Evolutionary conservation across 2,329 filamentous ascomycete species (phyloP), one percentile per base, ranked within the genome.

Genomic region (Proliferodiscus dingleyae): DNA sequence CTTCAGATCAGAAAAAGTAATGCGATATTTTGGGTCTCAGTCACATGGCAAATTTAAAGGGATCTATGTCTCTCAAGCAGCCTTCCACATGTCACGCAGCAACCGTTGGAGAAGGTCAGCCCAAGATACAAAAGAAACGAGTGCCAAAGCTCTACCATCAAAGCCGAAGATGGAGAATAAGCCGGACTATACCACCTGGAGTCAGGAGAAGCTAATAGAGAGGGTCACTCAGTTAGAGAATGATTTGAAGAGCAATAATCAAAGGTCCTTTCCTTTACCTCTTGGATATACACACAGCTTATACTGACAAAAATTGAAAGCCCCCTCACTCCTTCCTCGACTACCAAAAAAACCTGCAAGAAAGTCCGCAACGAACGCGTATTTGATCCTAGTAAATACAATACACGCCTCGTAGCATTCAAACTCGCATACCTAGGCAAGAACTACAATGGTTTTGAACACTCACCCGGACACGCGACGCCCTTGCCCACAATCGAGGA

Each of bases 371-470:
- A 44, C 28, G 60, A 61, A 41, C 55, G 58, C 34, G 45, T 43
- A 7, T 63, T 95, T 60, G 88, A 97, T 63, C 81, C 87, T 0
- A 81, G 81, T 11, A 85, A 81, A 61, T 95, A 96, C 66, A 77
- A 80, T 28, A 94, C 89, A 1, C 81, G 93, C 37, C 81, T 85
- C 50, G 86, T 98, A 52, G 93, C 91, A 6, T 72, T 98, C 48
- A 97, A 96, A 66, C 82, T 98, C 52, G 90, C 93, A 30, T 98
- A 98, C 64, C 71, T 97, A 28, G 93, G 93, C 37, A 87, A 88
- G 64, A 78, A 80, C 45, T 98, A 97, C 66, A 91, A 93, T 66
- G 93, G 93, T 1, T 94, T 89, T 64, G 93, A 98, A 70, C 87
- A 91, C 66, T 84, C 91, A 61, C 75, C 77, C 49, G 81, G 81